Conservation (phyloP, 345 rosid species). For the Salix brachista region DNA sequence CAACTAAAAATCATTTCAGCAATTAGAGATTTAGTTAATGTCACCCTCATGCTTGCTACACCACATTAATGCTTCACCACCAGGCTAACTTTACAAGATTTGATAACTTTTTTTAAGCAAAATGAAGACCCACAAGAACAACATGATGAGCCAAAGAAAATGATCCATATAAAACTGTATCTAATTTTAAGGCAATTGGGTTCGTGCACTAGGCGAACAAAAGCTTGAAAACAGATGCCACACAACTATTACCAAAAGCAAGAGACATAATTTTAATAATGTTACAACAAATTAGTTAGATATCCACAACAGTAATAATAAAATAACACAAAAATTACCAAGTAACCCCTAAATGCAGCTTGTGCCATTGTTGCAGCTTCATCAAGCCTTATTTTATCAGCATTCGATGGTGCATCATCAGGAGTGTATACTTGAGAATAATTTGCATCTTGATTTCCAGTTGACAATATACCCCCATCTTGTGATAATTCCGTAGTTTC, state of each 20-base stretch:
- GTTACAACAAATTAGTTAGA: not conserved
- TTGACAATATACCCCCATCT: conserved; percentile 31
- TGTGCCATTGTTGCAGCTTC: conserved; percentile 80
- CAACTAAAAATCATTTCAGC: not conserved
- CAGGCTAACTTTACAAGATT: not conserved
- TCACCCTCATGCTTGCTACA: not conserved
- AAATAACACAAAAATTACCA: conserved; percentile 50
- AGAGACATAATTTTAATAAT: not conserved
- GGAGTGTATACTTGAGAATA: conserved; percentile 28
- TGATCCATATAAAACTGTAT: not conserved
- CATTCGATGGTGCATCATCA: conserved; percentile 34
- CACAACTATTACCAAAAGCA: not conserved
- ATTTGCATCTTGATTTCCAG: conserved; percentile 27
- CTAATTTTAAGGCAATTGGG: not conserved
- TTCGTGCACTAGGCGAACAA: not conserved
- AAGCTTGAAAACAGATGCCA: not conserved
- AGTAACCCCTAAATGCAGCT: conserved; percentile 90
- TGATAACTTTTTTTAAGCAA: not conserved
- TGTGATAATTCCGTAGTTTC: conserved; percentile 41
- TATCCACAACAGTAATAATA: not conserved
- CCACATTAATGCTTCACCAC: not conserved
- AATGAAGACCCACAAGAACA: not conserved
- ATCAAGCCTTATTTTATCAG: conserved; percentile 52
- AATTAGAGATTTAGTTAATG: not conserved
- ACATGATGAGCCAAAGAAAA: not conserved